Evolutionary conservation across 495 filamentous ascomycete species (phyloP).

Genomic region (Hypoxylon fragiforme): DNA sequence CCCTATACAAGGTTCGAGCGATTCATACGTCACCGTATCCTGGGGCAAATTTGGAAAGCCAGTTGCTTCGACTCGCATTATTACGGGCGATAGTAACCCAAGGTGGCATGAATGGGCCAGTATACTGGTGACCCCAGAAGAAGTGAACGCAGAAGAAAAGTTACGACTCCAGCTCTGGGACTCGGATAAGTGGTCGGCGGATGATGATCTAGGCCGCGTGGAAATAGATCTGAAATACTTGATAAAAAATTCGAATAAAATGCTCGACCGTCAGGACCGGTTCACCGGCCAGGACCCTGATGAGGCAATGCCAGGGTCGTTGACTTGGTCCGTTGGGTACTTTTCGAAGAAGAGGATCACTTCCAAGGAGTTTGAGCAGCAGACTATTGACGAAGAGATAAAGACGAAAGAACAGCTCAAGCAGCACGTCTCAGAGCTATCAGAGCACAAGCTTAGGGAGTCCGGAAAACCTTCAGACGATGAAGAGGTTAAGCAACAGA

Average conservation of each 20-base stretch:
- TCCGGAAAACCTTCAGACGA: slow-evolving; percentile 55
- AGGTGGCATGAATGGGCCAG: slow-evolving; percentile 69
- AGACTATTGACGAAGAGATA: slow-evolving; percentile 56
- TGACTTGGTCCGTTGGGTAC: slow-evolving; percentile 72
- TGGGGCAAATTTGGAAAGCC: slow-evolving; percentile 79
- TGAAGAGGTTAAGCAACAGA: slow-evolving; percentile 63
- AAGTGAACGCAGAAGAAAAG: slow-evolving; percentile 72
- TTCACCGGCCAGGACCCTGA: slow-evolving; percentile 61
- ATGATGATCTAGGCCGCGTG: slow-evolving; percentile 72
- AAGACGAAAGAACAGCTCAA: slow-evolving; percentile 57
- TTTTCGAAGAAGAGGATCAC: slow-evolving; percentile 65
- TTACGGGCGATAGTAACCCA: slow-evolving; percentile 63
- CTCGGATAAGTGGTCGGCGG: slow-evolving; percentile 66
- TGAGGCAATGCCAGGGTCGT: slow-evolving; percentile 69
- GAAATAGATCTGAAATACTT: slow-evolving; percentile 67
- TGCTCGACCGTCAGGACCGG: slow-evolving; percentile 61
- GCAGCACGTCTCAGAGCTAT: slow-evolving; percentile 53
- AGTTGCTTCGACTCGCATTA: slow-evolving; percentile 64
- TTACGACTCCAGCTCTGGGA: slow-evolving; percentile 73
- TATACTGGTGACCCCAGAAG: slow-evolving; percentile 66
- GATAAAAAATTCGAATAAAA: slow-evolving; percentile 58
- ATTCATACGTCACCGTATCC: slow-evolving; percentile 69
- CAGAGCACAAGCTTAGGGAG: slow-evolving; percentile 64
- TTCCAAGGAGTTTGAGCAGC: slow-evolving; percentile 54
- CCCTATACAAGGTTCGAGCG: slow-evolving; percentile 61